Base-by-base conservation (phyloP, 192 early-diverging fungal species). In the Linnemannia zychae region DNA sequence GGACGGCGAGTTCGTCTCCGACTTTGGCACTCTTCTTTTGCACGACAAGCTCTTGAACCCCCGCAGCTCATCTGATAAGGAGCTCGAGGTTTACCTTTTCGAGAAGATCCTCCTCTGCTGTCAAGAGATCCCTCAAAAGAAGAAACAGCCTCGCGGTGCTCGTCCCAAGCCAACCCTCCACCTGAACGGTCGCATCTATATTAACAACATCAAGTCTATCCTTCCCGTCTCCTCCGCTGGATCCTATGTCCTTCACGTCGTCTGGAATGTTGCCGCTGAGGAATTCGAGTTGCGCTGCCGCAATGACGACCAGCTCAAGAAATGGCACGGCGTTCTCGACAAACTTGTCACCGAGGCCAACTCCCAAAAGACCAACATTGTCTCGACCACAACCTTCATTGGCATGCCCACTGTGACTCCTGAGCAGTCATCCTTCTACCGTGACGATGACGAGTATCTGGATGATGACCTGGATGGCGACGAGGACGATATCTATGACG, bases 81-180 rank as follows among this genome's bases (percentile, higher is more conserved):
- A 96, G 77, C 93, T 96, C 50, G 90, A 94, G 33, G 94, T 99
- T 7, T 99, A 95, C 85, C 89, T 99, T 69, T 99, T 99, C 91
- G 97, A 99, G 82, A 93, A 92, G 80, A 95, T 97, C 44, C 89
- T 99, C 7, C 90, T 99, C 22, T 97, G 96, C 82, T 98, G 96
- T 91, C 98, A 99, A 82, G 97, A 98, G 81, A 90, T 92, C 40
- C 37, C 77, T 28, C 81, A 66, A 75, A 91, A 91, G 73, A 90
- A 88, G 48, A 87, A 87, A 72, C 72, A 81, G 53, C 53, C 89
- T 16, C 86, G 87, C 4, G 79, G 80, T 18, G 84, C 88, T 5
- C 91, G 89, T 67, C 92, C 93, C 74, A 96, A 96, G 87, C 90
- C 92, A 34, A 90, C 87, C 72, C 80, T 93, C 49, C 93, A 96